Conservation (phyloP, 2,329 filamentous ascomycete species). For the Knufia petricola region DNA sequence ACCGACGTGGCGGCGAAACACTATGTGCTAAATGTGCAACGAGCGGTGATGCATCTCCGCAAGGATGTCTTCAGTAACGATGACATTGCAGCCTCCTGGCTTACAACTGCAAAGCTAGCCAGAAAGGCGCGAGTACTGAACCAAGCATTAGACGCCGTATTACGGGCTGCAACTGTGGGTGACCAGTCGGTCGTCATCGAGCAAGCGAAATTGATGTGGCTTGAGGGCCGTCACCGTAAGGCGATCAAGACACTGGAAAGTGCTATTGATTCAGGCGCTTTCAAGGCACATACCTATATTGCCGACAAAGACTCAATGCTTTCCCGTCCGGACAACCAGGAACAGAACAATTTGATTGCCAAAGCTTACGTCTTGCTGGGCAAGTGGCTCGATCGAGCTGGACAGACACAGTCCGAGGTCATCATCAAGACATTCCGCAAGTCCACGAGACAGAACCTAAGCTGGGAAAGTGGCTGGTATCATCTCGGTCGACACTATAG, state of each 20-base stretch:
- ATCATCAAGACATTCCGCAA: constrained; percentile 74
- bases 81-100: constrained; percentile 75
- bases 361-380: constrained; percentile 79
- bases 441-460: constrained; percentile 44
- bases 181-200: constrained; percentile 87
- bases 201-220: constrained; percentile 86
- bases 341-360: constrained; percentile 44
- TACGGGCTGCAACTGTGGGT: constrained; percentile 75
- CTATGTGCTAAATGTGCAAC: constrained; percentile 74
- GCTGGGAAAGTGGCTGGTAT: constrained; percentile 95
- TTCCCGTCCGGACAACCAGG: constrained; percentile 32
- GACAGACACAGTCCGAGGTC: constrained; percentile 75
- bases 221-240: constrained; percentile 84
- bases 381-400: constrained; percentile 94
- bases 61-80: constrained; percentile 51
- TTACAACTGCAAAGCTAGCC: constrained; percentile 74
- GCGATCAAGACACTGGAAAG: constrained; percentile 85
- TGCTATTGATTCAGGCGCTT: constrained; percentile 73
- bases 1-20: constrained; percentile 89
- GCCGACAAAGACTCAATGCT: constrained; percentile 29
- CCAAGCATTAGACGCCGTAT: constrained; percentile 86
- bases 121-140: constrained; percentile 74
- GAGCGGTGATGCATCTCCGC: constrained; percentile 76
- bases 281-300: constrained; percentile 43
- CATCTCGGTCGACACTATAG: constrained; percentile 96